Evolutionary conservation across 108 stramenopile genomes (phyloP).

Genomic region (Cyclotella baltica): DNA sequence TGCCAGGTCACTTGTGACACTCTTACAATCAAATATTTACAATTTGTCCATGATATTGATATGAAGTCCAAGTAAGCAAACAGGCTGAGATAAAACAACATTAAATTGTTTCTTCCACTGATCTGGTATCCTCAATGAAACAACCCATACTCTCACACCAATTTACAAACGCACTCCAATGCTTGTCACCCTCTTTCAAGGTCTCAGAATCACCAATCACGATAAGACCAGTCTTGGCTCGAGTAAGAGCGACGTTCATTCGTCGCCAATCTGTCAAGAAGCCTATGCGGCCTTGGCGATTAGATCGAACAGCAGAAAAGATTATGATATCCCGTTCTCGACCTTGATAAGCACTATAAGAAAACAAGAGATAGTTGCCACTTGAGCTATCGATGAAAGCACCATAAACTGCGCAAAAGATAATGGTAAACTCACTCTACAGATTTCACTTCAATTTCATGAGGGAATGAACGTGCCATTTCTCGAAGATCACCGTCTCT

Average conservation of each 20-base stretch:
- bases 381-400: not conserved
- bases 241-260: slow-evolving; percentile 97
- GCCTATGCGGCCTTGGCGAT: slow-evolving; percentile 92
- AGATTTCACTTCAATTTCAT: slow-evolving; percentile 85
- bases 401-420: not conserved
- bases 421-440: slow-evolving; percentile 69
- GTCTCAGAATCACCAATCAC: slow-evolving; percentile 94
- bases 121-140: slow-evolving; percentile 39
- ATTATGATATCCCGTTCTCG: slow-evolving; percentile 94
- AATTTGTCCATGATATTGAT: too few relatives aligned
- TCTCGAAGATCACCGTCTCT: slow-evolving; percentile 56
- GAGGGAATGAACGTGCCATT: slow-evolving; percentile 49
- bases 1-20: too few relatives aligned
- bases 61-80: not conserved
- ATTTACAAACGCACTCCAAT: slow-evolving; percentile 89
- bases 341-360: slow-evolving; percentile 85
- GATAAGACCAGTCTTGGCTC: slow-evolving; percentile 89
- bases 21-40: too few relatives aligned
- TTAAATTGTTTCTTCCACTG: not conserved
- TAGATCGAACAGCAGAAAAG: slow-evolving; percentile 93
- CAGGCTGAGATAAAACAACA: not conserved
- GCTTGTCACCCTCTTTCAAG: slow-evolving; percentile 80
- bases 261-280: slow-evolving; percentile 96
- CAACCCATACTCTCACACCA: slow-evolving; percentile 74
- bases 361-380: not conserved